Evolutionary conservation across 116 monocot genomes (phyloP), one percentile per base, ranked within the genome.

Genomic region (Iris pallida): DNA sequence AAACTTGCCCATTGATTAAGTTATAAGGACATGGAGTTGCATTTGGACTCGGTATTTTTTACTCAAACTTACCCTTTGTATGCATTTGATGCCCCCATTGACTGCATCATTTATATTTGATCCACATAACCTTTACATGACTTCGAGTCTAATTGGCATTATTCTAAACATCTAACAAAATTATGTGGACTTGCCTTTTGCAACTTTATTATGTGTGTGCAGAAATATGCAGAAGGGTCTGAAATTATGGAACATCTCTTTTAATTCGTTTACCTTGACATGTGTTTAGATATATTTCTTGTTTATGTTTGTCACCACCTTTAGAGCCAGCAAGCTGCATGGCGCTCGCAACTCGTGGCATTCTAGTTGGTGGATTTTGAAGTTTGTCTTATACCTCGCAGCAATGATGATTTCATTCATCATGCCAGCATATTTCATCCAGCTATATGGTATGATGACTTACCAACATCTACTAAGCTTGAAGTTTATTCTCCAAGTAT

Each of bases 351-450:
- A 75, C 68, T 68, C 72, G 16, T 89, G 85, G 89, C 89, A 89
- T 70, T 89, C 89, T 17, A 74, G 63, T n/a, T 82, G 85, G 73
- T 89, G 89, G 89, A 12, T 59, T 75, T 46, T 82, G 70, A 89
- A 85, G 66, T 56, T 71, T 3, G 17, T 71, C 63, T 61, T 82
- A 20, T 89, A 77, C 70, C n/a, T 78, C 46, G 53, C 63, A 19
- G 73, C 75, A 52, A 53, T 82, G 56, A 45, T 75, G 55, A 40
- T 80, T 68, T 69, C 89, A 62, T 78, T 80, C 71, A 52, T 75
- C 53, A 66, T 80, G 10, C 77, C 85, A 46, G 48, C 64, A 17
- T 17, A 18, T 61, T 73, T 79, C 63, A 78, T 89, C 68, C 77
- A 74, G 17, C 59, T 80, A 14, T 89, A 85, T 59, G 89, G 82